These are phyloP conservation scores for Didymella sp. DNA, from an alignment of 2,329 filamentous ascomycete genomes.

Conservation along the genomic window DNA sequence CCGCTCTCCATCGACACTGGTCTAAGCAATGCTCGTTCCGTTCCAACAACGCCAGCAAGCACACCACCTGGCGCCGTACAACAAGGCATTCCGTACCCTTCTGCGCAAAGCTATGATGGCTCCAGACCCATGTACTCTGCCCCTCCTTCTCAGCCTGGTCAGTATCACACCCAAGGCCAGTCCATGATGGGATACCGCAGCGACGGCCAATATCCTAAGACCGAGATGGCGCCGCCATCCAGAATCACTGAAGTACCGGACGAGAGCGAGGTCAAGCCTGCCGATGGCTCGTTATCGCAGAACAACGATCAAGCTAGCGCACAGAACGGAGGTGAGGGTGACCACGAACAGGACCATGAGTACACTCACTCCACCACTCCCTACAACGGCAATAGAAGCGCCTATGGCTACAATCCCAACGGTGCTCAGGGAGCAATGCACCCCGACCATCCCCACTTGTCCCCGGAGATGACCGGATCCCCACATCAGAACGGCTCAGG, in stretches of 20 bases:
- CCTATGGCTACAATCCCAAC: slow-evolving; percentile 78
- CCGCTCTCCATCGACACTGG: slow-evolving; percentile 82
- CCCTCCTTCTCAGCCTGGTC: slow-evolving; percentile 68
- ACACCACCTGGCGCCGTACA: slow-evolving; percentile 85
- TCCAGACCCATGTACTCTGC: slow-evolving; percentile 81
- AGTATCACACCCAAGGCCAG: slow-evolving; percentile 70
- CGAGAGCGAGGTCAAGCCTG: slow-evolving; percentile 68
- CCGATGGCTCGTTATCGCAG: slow-evolving; percentile 64
- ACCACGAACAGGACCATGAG: slow-evolving; percentile 79
- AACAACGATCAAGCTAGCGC: slow-evolving; percentile 59
- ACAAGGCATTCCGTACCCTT: slow-evolving; percentile 80
- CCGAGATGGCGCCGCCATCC: slow-evolving; percentile 85
- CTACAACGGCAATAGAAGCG: slow-evolving; percentile 74
- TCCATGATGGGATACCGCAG: slow-evolving; percentile 68
- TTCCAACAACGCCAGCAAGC: slow-evolving; percentile 89
- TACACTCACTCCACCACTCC: slow-evolving; percentile 80
- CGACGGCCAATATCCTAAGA: slow-evolving; percentile 70
- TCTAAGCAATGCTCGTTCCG: slow-evolving; percentile 79
- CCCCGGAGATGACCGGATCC: slow-evolving; percentile 82
- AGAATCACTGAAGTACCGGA: slow-evolving; percentile 67
- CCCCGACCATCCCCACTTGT: slow-evolving; percentile 77
- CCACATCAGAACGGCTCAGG: slow-evolving; percentile 84
- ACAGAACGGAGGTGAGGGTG: slow-evolving; percentile 69
- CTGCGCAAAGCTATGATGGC: slow-evolving; percentile 74
- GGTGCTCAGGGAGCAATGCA: slow-evolving; percentile 70